Evolutionary conservation across 306 rosid species (phyloP).

Genomic region (Medicago arabica): DNA sequence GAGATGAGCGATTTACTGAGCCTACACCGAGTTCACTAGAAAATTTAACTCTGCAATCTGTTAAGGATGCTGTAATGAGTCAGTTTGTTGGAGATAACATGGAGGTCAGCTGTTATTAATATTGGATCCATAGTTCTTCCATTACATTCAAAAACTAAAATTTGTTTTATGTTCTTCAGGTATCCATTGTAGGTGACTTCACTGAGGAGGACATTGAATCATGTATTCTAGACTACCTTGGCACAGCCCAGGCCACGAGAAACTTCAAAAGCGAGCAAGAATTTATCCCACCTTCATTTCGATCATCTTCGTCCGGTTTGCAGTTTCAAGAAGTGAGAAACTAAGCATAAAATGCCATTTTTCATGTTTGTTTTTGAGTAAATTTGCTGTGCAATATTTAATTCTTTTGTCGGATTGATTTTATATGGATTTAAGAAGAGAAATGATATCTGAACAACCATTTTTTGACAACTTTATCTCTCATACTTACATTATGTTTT

Average conservation of each 20-base stretch:
- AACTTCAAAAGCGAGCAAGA: conserved; percentile 45
- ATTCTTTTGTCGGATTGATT: conserved; percentile 6
- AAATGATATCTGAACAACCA: too few relatives aligned
- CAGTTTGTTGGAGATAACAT: conserved; percentile 92
- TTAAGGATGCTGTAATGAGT: conserved; percentile 90
- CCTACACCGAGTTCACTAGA: conserved; percentile 90
- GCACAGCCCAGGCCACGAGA: conserved; percentile 72
- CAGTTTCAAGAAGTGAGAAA: conserved; percentile 90
- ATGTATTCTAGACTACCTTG: conserved; percentile 94
- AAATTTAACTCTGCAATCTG: conserved; percentile 83
- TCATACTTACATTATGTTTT: too few relatives aligned
- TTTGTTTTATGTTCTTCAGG: conserved; percentile 54
- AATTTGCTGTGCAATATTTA: neutral
- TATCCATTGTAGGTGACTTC: conserved; percentile 92
- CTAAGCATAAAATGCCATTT: conserved; percentile 37
- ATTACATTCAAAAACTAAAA: conserved; percentile 36
- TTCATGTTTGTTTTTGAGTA: conserved; percentile 1
- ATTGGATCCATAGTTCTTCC: conserved; percentile 34
- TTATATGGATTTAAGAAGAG: conserved; percentile 16
- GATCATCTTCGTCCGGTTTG: conserved; percentile 71
- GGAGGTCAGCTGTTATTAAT: conserved; percentile 70
- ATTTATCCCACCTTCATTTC: conserved; percentile 69
- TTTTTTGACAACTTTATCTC: too few relatives aligned
- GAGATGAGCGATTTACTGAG: conserved; percentile 95
- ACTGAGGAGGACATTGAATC: conserved; percentile 89